Percentiles rank a stretch among this genome's conserved stretches.
Evolutionary conservation across 768 basidiomycete species (phyloP).

Genomic region (Candolleomyces efflorescens): DNA sequence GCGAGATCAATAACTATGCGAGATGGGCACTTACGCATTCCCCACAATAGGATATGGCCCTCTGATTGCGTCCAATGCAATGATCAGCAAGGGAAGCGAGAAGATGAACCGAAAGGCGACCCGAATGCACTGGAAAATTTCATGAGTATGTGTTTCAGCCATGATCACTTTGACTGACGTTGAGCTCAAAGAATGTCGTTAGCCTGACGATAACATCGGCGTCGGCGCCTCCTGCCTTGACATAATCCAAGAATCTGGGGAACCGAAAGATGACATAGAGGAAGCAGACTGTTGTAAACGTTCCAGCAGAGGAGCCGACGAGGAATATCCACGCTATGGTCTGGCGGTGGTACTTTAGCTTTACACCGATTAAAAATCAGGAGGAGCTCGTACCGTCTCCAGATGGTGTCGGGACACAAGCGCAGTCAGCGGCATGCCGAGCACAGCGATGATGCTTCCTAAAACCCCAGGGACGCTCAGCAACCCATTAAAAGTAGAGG

Average conservation of each 20-base stretch:
- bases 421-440: constrained; percentile 71
- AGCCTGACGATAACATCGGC: constrained; percentile 72
- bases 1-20: background rate
- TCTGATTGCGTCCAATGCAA: constrained; percentile 62
- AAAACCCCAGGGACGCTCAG: constrained; percentile 2
- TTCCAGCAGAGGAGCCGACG: constrained; percentile 62
- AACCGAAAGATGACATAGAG: constrained; percentile 69
- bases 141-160: background rate
- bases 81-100: constrained; percentile 60
- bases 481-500: background rate
- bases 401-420: constrained; percentile 55
- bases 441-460: constrained; percentile 62
- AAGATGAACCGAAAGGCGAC: constrained; percentile 75
- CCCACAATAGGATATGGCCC: constrained; percentile 45
- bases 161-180: constrained; percentile 43
- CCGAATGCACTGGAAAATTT: constrained; percentile 49
- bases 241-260: constrained; percentile 63
- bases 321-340: constrained; percentile 74
- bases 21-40: constrained; percentile 45
- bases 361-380: background rate
- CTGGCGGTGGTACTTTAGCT: constrained; percentile 28
- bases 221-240: constrained; percentile 70
- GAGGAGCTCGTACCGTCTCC: constrained; percentile 42
- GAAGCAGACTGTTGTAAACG: constrained; percentile 63
- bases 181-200: constrained; percentile 71